Base-by-base conservation (phyloP, 441 rosid genomes). In the Biscutella auriculata region DNA sequence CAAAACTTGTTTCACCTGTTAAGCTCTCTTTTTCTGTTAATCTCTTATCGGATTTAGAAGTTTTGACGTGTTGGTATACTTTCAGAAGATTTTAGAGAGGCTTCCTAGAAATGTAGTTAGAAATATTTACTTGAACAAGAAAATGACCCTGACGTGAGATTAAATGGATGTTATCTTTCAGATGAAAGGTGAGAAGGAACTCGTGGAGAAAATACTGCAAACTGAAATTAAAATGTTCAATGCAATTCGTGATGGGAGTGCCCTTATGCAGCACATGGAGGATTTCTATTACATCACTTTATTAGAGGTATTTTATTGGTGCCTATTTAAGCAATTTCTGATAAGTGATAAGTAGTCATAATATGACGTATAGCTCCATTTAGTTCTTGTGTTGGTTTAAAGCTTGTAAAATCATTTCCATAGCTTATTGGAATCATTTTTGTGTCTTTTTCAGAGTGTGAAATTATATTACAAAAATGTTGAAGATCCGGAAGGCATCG, bases 131-230 rank as follows among this genome's bases (percentile, higher is more conserved):
- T 34, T 10, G 42, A 40, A 39, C 4, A 53, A 62, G 28, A 33
- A 33, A 14, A 13, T 63, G 35, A 25, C 1, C 5, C 26, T 51
- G 35, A 46, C 12, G 3, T 40, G 44, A 33, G 42, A n/a, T 5
- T 8, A 9, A 61, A 25, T 41, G 32, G 39, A 17, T 55, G 51
- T 6, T 55, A 33, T 57, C 19, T 57, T 69, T 19, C 85, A 92
- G 98, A 92, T 92, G 98, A 92, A 88, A 82, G 98, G 98, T 35
- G 96, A 92, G 73, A 84, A 70, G 76, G 96, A 86, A 51, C 95
- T 92, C n/a, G 80, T 92, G 35, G 95, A 92, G 45, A 82, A 82
- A 74, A 82, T 88, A 68, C 57, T 92, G 70, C 94, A 82, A 66
- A 92, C 98, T 4, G 98, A 92, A 73, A 86, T 92, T 28, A 88